phyloP scores from a whole-genome alignment of 192 early-diverging fungal species.

The Backusella luteola region DNA sequence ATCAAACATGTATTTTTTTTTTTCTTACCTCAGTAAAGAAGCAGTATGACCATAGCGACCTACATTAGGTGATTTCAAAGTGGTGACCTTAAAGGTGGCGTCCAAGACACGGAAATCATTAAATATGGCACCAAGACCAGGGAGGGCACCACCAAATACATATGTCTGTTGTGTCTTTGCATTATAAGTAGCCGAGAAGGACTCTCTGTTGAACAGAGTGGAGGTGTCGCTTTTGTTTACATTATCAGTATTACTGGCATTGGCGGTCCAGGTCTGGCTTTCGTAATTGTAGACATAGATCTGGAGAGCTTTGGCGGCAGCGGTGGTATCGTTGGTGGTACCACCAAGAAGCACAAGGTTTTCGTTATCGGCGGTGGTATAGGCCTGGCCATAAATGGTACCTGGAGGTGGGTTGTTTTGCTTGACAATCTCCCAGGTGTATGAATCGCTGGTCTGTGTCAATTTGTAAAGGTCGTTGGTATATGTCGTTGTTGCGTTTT shows the following conservation, averaged over 20 bases:
- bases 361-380: not conserved
- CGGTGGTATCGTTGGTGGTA: not conserved
- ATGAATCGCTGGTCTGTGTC: not conserved
- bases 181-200: not conserved
- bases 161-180: constrained; percentile 4
- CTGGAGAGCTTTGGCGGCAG: not conserved
- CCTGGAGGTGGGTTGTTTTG: constrained; percentile 12
- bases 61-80: not conserved
- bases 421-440: not conserved
- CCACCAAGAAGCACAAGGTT: not conserved
- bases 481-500: constrained; percentile 1
- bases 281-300: not conserved
- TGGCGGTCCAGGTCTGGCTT: not conserved
- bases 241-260: not conserved
- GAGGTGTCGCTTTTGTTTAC: not conserved
- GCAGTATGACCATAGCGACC: constrained; percentile 26
- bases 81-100: not conserved
- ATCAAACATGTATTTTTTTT: not conserved
- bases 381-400: constrained; percentile 2
- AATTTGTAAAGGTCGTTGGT: not conserved
- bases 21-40: constrained; percentile 13
- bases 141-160: constrained; percentile 16
- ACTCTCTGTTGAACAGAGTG: not conserved
- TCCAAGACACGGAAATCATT: constrained; percentile 15
- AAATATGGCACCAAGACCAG: not conserved